These are phyloP conservation scores for Russula emetica DNA, from an alignment of 768 basidiomycete genomes.

Conservation along the genomic window DNA sequence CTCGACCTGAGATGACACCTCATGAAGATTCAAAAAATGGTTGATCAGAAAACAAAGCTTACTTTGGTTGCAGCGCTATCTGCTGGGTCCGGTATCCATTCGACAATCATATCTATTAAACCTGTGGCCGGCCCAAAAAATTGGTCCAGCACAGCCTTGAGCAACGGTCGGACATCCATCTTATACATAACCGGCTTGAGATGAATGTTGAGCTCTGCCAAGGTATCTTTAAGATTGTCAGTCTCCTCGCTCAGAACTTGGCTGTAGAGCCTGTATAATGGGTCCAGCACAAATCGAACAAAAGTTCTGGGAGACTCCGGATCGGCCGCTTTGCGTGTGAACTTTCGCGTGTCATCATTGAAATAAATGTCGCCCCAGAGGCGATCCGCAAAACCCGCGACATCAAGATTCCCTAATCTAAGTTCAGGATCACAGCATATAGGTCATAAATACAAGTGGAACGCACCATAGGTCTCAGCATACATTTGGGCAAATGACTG, in stretches of 20 bases:
- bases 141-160: conserved; percentile 91
- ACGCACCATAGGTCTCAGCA: conserved; percentile 81
- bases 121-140: conserved; percentile 93
- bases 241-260: conserved; percentile 93
- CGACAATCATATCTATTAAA: conserved; percentile 86
- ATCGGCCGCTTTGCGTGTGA: conserved; percentile 79
- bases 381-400: conserved; percentile 80
- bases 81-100: conserved; percentile 82
- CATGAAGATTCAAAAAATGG: conserved; percentile 13
- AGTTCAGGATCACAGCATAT: conserved; percentile 2
- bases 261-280: conserved; percentile 95
- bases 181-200: conserved; percentile 94
- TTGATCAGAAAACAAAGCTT: conserved; percentile 6
- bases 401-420: conserved; percentile 64
- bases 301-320: conserved; percentile 80
- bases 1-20: conserved; percentile 50
- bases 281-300: conserved; percentile 93
- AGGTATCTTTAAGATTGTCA: conserved; percentile 76
- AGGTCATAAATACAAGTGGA: neutral
- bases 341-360: conserved; percentile 78
- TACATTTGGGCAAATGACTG: conserved; percentile 96
- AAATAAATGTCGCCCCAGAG: conserved; percentile 99
- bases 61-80: conserved; percentile 60
- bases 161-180: conserved; percentile 93
- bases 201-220: conserved; percentile 71